Base-by-base conservation (phyloP, 805 yeast genomes). In the Metschnikowia rubicola region DNA sequence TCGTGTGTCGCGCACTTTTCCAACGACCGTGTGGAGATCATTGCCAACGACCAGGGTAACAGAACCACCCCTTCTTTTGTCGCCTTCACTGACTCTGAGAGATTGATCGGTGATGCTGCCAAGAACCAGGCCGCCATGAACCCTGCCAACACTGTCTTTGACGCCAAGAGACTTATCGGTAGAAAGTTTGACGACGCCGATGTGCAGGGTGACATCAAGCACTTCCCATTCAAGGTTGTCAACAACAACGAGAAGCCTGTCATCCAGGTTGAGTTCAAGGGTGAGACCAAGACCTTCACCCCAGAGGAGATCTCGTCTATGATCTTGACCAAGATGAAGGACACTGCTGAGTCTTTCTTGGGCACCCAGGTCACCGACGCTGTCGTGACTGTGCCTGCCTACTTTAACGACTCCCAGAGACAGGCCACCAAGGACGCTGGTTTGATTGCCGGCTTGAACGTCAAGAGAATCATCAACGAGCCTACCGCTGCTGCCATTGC, bases 351-450 rank as follows among this genome's bases (percentile, higher is more conserved):
- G 77, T 84, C 86, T 55, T 80, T 80, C 76, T 78, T 83, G 61
- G 89, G 87, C 64, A 74, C 78, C 68, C 75, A 73, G 62, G 88
- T 83, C 51, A 84, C 91, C 43, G 90, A 88, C 61, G 96, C 96
- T 30, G 96, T 88, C 55, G 94, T 88, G 56, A 88, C 96, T 36
- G 96, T 88, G 48, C 96, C 96, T 57, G 96, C 96, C 47, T 88
- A 88, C 74, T 88, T 88, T 78, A 88, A 87, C 68, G 96, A 88
- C 73, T 92, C 96, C 52, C 96, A 88, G 75, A 84, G 95, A 75
- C 96, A 88, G 71, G 96, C 96, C 56, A 88, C 96, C 49, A 88
- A 88, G 76, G 95, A 88, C 68, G 96, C 96, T 37, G 96, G 96
- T 77, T 80, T 85, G 52, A 88, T 88, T 77, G 95, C 96, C 41